phyloP scores from a whole-genome alignment of 768 basidiomycete species.

The Mycena capillaripes region DNA sequence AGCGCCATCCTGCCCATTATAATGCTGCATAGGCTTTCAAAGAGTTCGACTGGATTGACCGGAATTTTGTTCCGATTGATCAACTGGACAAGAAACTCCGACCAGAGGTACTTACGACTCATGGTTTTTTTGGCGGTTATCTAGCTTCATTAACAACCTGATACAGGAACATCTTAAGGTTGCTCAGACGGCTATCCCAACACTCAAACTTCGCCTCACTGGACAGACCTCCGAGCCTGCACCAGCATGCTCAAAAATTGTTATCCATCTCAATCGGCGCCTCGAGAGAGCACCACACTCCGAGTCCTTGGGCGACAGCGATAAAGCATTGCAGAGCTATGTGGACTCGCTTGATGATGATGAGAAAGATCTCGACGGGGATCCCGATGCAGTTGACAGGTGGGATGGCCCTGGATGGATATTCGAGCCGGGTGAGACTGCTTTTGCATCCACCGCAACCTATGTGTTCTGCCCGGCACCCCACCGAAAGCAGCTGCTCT shows the following conservation, averaged over 20 bases:
- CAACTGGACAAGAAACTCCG: background rate
- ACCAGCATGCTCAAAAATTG: background rate
- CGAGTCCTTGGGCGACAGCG: background rate
- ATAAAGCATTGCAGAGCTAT: background rate
- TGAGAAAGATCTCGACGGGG: background rate
- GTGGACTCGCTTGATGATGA: constrained; percentile 15
- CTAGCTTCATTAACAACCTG: background rate
- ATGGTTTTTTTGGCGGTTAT: background rate
- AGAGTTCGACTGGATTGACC: constrained; percentile 11
- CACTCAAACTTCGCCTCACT: background rate
- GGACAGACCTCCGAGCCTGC: constrained; percentile 11
- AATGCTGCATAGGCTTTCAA: background rate
- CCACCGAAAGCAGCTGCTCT: constrained; percentile 40
- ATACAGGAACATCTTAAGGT: constrained; percentile 7
- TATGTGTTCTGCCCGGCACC: constrained; percentile 43
- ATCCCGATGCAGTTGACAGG: background rate
- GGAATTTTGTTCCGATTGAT: constrained; percentile 1
- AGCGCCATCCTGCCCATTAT: background rate
- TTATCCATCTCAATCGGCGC: background rate
- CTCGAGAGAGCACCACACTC: background rate
- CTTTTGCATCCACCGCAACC: constrained; percentile 14
- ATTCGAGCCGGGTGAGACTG: constrained; percentile 38
- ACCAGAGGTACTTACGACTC: background rate
- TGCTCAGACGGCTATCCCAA: constrained; percentile 7
- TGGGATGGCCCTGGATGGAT: constrained; percentile 39